Evolutionary conservation across 139 green algal species (phyloP).

Genomic region (Chlorella sp.): DNA sequence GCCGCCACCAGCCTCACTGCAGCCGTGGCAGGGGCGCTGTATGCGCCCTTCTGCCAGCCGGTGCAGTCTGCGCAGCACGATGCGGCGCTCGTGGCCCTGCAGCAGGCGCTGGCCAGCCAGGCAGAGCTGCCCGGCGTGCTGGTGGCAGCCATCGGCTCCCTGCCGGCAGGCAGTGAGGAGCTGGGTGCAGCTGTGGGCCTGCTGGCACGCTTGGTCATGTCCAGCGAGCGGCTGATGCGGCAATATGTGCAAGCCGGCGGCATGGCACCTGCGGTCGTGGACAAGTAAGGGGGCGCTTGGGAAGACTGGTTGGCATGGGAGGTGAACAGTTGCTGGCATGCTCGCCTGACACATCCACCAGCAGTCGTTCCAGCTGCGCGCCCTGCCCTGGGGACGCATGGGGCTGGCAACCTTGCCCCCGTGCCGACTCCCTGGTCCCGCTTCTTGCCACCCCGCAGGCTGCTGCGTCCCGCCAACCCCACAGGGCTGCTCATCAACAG

Average conservation of each 20-base stretch:
- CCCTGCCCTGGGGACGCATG: too few species aligned
- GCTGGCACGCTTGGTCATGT: constrained; percentile 46
- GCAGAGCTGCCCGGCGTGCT: not conserved
- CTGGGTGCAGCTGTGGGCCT: constrained; percentile 31
- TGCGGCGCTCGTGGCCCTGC: not conserved
- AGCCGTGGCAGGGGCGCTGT: constrained; percentile 8
- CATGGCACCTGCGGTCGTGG: constrained; percentile 45
- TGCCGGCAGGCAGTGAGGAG: not conserved
- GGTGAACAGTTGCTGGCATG: too few species aligned
- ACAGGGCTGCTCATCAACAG: constrained; percentile 59
- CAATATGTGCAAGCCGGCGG: constrained; percentile 57
- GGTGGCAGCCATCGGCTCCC: not conserved
- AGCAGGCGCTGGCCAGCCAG: not conserved
- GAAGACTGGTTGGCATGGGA: too few species aligned
- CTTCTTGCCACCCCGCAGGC: constrained; percentile 11
- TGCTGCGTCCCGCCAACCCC: constrained; percentile 43
- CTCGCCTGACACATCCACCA: too few species aligned
- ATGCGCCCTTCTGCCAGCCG: constrained; percentile 19
- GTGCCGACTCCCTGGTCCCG: not conserved
- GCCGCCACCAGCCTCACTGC: constrained; percentile 2
- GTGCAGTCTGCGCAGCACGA: not conserved
- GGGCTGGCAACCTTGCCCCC: too few species aligned
- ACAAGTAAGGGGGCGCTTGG: constrained; percentile 47
- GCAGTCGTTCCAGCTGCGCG: too few species aligned
- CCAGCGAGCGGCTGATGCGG: constrained; percentile 8